These are phyloP conservation scores for Biancaea sappan DNA, from an alignment of 306 rosid genomes.

Conservation along the genomic window DNA sequence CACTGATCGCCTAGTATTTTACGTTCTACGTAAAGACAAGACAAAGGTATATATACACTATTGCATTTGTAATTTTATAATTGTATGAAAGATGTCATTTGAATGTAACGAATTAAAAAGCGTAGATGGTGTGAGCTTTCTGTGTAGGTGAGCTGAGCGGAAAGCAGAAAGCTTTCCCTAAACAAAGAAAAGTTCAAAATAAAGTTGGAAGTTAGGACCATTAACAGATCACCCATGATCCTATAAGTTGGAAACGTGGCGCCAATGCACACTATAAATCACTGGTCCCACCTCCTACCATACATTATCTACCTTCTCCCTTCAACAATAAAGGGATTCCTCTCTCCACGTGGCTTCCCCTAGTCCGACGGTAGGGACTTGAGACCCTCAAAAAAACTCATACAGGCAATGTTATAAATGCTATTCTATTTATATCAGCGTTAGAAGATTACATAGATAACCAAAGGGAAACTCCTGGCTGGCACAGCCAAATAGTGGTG, in stretches of 20 bases:
- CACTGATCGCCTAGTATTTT: background rate
- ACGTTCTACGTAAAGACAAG: background rate
- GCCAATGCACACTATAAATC: background rate
- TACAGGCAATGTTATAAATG: background rate
- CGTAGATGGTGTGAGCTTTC: background rate
- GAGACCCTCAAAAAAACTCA: background rate
- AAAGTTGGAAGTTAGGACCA: slow-evolving; percentile 9
- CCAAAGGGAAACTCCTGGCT: background rate
- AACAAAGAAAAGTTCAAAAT: background rate
- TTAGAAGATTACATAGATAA: background rate
- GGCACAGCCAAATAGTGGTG: background rate
- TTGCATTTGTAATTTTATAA: background rate
- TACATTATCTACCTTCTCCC: background rate
- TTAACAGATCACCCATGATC: background rate
- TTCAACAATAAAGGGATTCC: background rate
- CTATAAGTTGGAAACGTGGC: slow-evolving; percentile 3
- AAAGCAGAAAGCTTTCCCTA: background rate
- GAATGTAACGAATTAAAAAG: background rate
- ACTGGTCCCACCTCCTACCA: background rate
- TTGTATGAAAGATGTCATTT: background rate
- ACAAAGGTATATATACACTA: background rate
- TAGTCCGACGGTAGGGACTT: background rate
- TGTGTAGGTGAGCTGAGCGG: background rate
- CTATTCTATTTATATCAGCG: background rate
- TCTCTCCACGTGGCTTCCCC: slow-evolving; percentile 5